Evolutionary conservation across 75 land plant species (phyloP).

Genomic region (Cunninghamia lanceolata): DNA sequence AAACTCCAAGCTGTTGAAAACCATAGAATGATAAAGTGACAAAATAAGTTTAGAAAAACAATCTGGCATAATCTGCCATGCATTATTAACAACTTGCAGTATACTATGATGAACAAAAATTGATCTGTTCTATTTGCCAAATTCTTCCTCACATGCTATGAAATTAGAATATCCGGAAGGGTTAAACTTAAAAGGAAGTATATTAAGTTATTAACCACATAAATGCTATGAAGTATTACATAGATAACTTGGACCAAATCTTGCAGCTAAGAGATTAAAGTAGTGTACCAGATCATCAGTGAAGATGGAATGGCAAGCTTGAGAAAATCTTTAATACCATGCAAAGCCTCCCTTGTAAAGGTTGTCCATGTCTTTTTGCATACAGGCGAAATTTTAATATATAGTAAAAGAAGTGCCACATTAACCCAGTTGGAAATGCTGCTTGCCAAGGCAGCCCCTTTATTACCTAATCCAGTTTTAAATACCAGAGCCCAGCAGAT

Average conservation of each 20-base stretch:
- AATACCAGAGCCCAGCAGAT: constrained; percentile 71
- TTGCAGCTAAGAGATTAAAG: not conserved
- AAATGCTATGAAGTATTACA: not conserved
- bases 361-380: constrained; percentile 67
- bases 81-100: no score
- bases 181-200: not conserved
- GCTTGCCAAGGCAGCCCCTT: constrained; percentile 77
- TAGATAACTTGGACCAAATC: not conserved
- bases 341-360: constrained; percentile 59
- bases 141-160: no score
- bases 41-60: no score
- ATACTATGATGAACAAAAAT: no score
- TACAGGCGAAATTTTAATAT: constrained; percentile 46
- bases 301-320: constrained; percentile 76
- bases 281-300: constrained; percentile 73
- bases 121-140: no score
- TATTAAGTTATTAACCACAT: no score
- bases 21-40: not conserved
- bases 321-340: constrained; percentile 39
- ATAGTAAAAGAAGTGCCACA: constrained; percentile 36
- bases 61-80: no score
- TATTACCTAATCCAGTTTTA: constrained; percentile 65
- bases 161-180: not conserved
- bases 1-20: constrained; percentile 49
- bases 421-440: constrained; percentile 70